A percentile compares a stretch with the other conserved stretches of the same genome.
These are phyloP conservation scores for Blastocystis sp. DNA, from an alignment of 352 stramenopile genomes.

Conservation along the genomic window DNA sequence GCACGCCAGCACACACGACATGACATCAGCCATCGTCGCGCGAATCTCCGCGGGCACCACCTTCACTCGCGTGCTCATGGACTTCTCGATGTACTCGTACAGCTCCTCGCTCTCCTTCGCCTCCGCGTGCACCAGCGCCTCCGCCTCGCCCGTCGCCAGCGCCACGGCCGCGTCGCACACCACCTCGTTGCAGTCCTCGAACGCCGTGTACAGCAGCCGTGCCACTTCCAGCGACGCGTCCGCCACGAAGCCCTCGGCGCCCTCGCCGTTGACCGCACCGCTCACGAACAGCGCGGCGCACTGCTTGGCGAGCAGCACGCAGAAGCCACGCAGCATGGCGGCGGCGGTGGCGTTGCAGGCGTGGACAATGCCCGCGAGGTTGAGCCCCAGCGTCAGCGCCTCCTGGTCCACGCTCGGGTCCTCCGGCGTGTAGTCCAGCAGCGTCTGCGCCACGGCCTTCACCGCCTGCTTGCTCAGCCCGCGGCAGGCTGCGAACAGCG, in stretches of 20 bases:
- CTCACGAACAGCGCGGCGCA: neutral
- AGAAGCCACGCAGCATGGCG: slow-evolving; percentile 33
- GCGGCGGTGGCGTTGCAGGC: neutral
- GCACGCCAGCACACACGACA: neutral
- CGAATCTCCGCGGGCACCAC: slow-evolving; percentile 1
- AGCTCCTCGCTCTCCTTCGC: neutral
- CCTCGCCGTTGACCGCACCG: neutral
- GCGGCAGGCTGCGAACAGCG: neutral
- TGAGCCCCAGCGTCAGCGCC: neutral
- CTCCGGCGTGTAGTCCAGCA: slow-evolving; percentile 39
- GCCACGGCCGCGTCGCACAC: neutral
- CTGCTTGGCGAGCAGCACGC: neutral
- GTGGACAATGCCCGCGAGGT: neutral
- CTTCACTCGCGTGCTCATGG: neutral
- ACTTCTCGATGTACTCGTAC: slow-evolving; percentile 20
- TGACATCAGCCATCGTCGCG: slow-evolving; percentile 3
- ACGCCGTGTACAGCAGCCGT: neutral
- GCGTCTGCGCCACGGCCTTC: neutral
- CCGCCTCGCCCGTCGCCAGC: neutral
- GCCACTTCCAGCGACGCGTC: neutral
- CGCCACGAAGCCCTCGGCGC: neutral
- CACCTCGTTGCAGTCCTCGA: slow-evolving; percentile 13
- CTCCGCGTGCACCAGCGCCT: neutral
- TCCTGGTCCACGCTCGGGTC: neutral
- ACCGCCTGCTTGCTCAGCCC: neutral